Conservation (phyloP, 2,329 filamentous ascomycete species). For the Fusarium temperatum region DNA sequence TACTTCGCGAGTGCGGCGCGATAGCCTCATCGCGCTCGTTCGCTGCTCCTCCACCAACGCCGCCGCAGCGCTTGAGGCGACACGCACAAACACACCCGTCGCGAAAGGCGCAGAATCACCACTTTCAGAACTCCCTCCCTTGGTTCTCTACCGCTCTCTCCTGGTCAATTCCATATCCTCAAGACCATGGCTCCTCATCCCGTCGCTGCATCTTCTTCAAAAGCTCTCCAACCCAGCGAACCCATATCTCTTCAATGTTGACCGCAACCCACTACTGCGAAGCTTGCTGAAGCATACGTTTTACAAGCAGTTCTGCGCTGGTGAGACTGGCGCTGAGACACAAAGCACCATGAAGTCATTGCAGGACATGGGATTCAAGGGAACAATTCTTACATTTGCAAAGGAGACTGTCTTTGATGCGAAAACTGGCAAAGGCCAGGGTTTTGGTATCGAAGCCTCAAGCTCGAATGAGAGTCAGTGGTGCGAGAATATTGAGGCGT, state of each 20-base stretch:
- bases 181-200: slow-evolving; percentile 51
- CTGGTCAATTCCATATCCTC: slow-evolving; percentile 58
- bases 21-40: background rate
- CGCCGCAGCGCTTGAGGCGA: slow-evolving; percentile 13
- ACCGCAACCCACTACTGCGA: slow-evolving; percentile 59
- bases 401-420: slow-evolving; percentile 54
- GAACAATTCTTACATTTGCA: slow-evolving; percentile 66
- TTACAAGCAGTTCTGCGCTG: slow-evolving; percentile 65
- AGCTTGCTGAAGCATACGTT: slow-evolving; percentile 60
- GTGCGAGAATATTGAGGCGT: slow-evolving; percentile 50
- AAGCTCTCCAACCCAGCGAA: slow-evolving; percentile 47
- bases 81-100: slow-evolving; percentile 9
- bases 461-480: slow-evolving; percentile 52
- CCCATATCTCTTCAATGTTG: slow-evolving; percentile 54
- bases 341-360: slow-evolving; percentile 53
- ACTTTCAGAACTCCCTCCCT: slow-evolving; percentile 45
- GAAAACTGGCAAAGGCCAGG: slow-evolving; percentile 38
- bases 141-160: slow-evolving; percentile 51
- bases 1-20: background rate
- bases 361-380: slow-evolving; percentile 60
- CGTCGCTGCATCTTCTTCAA: slow-evolving; percentile 49
- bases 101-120: slow-evolving; percentile 22
- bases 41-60: slow-evolving; percentile 16
- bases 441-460: slow-evolving; percentile 45
- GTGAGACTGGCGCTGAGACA: slow-evolving; percentile 58